phyloP scores from a whole-genome alignment of 805 yeast species.

The Nakazawaea molendinolei region DNA sequence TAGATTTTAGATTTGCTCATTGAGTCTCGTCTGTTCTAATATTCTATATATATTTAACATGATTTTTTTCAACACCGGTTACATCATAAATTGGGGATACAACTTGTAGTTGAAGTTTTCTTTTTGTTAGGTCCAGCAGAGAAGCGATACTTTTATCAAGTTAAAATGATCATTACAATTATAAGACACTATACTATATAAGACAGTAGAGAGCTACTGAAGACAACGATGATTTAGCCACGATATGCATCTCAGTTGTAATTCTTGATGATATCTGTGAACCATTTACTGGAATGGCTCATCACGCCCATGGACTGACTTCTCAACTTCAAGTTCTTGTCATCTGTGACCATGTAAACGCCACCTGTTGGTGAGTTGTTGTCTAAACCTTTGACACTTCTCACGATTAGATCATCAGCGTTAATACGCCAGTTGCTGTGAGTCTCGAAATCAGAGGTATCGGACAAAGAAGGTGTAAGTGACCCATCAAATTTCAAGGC shows the following conservation, averaged over 20 bases:
- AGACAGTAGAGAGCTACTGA: background rate
- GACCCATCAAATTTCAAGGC: slow-evolving; percentile 68
- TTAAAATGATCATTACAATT: background rate
- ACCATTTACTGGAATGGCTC: slow-evolving; percentile 11
- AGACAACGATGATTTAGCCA: background rate
- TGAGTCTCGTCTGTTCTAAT: no score
- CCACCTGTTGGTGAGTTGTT: slow-evolving; percentile 12
- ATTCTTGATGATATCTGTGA: slow-evolving; percentile 9
- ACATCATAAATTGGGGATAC: no score
- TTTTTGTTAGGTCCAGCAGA: no score
- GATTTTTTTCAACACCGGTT: no score
- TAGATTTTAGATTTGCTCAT: slow-evolving; percentile 34
- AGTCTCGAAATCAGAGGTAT: slow-evolving; percentile 67
- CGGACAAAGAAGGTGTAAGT: slow-evolving; percentile 60
- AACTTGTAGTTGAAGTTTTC: no score
- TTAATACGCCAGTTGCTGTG: slow-evolving; percentile 66
- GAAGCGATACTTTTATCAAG: no score
- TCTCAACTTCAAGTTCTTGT: slow-evolving; percentile 10
- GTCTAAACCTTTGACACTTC: slow-evolving; percentile 39
- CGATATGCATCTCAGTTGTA: slow-evolving; percentile 7
- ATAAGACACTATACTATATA: background rate
- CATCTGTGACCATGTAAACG: slow-evolving; percentile 11
- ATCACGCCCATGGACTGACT: slow-evolving; percentile 4
- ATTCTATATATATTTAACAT: no score
- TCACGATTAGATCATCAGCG: slow-evolving; percentile 63